Evolutionary conservation across 192 early-diverging fungal species (phyloP), one percentile per base, ranked within the genome.

Genomic region (Backusella westeae): DNA sequence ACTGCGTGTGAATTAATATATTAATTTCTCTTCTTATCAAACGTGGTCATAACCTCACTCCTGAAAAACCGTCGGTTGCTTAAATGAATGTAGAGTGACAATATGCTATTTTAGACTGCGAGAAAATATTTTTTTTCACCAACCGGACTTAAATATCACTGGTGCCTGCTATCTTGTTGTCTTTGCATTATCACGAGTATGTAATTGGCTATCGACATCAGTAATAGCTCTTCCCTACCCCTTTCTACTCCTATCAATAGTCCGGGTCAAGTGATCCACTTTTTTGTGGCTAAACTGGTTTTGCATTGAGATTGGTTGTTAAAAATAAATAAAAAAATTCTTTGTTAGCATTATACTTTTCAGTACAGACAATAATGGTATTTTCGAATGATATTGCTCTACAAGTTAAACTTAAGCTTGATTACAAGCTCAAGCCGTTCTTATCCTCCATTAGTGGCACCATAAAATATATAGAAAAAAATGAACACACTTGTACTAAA

Each of bases 1-100:
- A 63, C 56, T 63, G 56, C 56, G 56, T 63, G 56, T 63, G 56
- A 63, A 63, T 14, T 63, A 63, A 63, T 63, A 63, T 63, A 63
- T 63, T 63, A 63, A 63, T 59, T 53, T 53, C 21, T 59, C 53
- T 59, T 63, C 23, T 63, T 63, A 63, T 63, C 56, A 63, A 63
- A 63, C 56, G 56, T 63, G 56, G 56, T 23, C 56, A 63, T 59
- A 59, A 26, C 53, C 21, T 59, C 23, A 23, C 56, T 63, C 56
- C 23, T 63, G 23, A 63, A 63, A 63, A 63, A 23, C 4, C 26
- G 9, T 63, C 56, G 56, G 56, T 29, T 63, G 21, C 21, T 53
- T 21, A 53, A 53, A 53, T 53, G 1, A 6, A 52, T 52, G 53
- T 56, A 56, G 21, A 56, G 26, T 56, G 53, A 56, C 49, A 52